phyloP scores from a whole-genome alignment of 2,329 filamentous ascomycete species.

The Coniochaeta prunicola region DNA sequence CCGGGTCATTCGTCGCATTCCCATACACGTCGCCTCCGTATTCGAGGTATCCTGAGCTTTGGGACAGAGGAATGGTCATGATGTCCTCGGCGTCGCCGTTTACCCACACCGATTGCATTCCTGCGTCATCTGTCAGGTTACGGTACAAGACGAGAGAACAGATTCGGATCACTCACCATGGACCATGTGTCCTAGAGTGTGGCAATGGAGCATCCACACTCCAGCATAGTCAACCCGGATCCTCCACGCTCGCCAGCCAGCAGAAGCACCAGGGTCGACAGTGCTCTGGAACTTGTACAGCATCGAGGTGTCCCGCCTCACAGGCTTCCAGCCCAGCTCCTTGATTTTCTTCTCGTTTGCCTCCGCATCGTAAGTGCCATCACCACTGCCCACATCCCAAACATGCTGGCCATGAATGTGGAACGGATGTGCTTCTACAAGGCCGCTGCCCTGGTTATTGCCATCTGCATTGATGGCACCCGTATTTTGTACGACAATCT shows the following conservation, averaged over 20 bases:
- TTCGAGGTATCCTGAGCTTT: slow-evolving; percentile 31
- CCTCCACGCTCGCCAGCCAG: slow-evolving; percentile 56
- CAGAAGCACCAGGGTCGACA: slow-evolving; percentile 28
- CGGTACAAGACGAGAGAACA: slow-evolving; percentile 12
- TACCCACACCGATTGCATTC: slow-evolving; percentile 34
- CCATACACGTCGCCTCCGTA: slow-evolving; percentile 40
- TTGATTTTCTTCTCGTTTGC: slow-evolving; percentile 37
- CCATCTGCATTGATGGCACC: slow-evolving; percentile 28
- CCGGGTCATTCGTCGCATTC: slow-evolving; percentile 19
- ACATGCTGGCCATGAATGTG: slow-evolving; percentile 48
- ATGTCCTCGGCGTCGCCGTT: slow-evolving; percentile 30
- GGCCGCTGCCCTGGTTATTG: not conserved
- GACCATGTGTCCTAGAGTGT: slow-evolving; percentile 49
- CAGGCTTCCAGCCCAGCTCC: slow-evolving; percentile 24
- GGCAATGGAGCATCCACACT: slow-evolving; percentile 58
- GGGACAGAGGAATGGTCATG: slow-evolving; percentile 23
- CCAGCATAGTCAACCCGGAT: slow-evolving; percentile 41
- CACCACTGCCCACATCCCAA: slow-evolving; percentile 45
- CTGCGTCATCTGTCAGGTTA: slow-evolving; percentile 11
- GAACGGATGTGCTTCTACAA: slow-evolving; percentile 42
- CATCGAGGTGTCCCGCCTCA: slow-evolving; percentile 41
- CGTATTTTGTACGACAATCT: slow-evolving; percentile 34
- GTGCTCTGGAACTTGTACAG: slow-evolving; percentile 44
- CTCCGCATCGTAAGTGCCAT: slow-evolving; percentile 42
- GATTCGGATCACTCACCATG: slow-evolving; percentile 36